Percentiles rank a stretch among this genome's conserved stretches.
Conservation (phyloP, 2,329 filamentous ascomycete genomes). For the Calonectria fujianensis region DNA sequence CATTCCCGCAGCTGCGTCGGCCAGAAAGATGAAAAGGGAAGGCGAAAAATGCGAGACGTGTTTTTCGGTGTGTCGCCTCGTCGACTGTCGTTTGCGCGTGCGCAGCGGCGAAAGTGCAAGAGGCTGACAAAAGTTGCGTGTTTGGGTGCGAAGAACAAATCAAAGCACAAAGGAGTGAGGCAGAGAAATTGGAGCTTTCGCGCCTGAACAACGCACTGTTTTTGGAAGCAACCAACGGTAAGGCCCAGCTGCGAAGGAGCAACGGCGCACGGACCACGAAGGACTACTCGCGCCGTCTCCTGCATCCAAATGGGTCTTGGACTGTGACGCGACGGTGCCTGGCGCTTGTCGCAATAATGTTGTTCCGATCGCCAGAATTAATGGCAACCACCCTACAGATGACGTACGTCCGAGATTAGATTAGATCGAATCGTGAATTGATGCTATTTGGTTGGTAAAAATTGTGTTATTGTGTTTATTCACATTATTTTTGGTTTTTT, state of each 20-base stretch:
- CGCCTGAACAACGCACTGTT: constrained; percentile 49
- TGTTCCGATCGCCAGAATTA: constrained; percentile 44
- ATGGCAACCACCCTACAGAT: constrained; percentile 25
- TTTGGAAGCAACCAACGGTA: constrained; percentile 49
- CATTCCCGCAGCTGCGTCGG: constrained; percentile 51
- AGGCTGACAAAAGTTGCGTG: constrained; percentile 25
- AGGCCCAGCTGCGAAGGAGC: constrained; percentile 44
- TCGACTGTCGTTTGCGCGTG: constrained; percentile 25
- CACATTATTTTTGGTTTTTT: no score
- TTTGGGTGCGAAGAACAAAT: constrained; percentile 28
- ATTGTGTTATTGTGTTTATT: no score
- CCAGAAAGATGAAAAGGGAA: constrained; percentile 18
- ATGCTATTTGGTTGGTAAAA: no score
- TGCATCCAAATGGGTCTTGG: constrained; percentile 1
- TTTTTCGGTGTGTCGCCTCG: constrained; percentile 21
- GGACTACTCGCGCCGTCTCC: background rate
- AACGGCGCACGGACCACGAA: constrained; percentile 48
- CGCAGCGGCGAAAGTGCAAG: constrained; percentile 15
- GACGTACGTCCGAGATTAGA: no score
- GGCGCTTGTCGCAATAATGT: constrained; percentile 38
- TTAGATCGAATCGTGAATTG: no score
- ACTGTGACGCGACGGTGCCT: constrained; percentile 24
- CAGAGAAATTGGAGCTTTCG: constrained; percentile 54
- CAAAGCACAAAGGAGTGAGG: constrained; percentile 38
- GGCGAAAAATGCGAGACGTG: constrained; percentile 16